phyloP scores from a whole-genome alignment of 208 protist species.

The Leptomonas seymouri region DNA sequence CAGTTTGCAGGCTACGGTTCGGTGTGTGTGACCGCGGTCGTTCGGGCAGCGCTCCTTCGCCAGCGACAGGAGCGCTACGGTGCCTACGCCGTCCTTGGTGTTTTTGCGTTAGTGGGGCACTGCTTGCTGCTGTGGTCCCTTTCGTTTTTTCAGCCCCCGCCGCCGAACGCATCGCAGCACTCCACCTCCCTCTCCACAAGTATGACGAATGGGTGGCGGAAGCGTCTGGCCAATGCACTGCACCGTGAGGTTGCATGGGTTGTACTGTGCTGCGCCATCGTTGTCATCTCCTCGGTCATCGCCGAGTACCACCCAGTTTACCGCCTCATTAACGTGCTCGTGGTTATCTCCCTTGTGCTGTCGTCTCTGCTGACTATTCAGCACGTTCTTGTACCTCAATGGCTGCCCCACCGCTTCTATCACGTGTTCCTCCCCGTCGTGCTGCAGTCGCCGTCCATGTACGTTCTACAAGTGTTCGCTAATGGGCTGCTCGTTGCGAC shows the following conservation, averaged over 20 bases:
- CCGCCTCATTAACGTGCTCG: constrained; percentile 34
- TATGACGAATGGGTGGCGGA: constrained; percentile 27
- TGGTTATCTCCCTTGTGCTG: constrained; percentile 28
- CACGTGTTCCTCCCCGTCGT: constrained; percentile 51
- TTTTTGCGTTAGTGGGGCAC: constrained; percentile 42
- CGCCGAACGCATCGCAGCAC: neutral
- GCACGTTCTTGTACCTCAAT: constrained; percentile 23
- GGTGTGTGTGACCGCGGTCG: constrained; percentile 30
- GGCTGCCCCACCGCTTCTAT: constrained; percentile 27
- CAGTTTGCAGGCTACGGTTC: constrained; percentile 63
- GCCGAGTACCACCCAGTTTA: constrained; percentile 46
- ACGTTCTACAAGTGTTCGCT: constrained; percentile 52
- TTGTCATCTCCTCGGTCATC: constrained; percentile 41
- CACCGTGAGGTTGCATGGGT: constrained; percentile 38
- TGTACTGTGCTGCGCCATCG: constrained; percentile 35
- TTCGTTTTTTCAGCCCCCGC: constrained; percentile 55
- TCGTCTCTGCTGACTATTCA: constrained; percentile 30
- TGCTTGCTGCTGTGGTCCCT: constrained; percentile 62
- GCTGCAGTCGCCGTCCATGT: constrained; percentile 30
- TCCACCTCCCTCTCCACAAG: neutral
- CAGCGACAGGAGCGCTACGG: constrained; percentile 50
- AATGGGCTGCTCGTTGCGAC: constrained; percentile 39
- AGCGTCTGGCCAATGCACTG: constrained; percentile 11
- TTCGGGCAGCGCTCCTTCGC: constrained; percentile 43
- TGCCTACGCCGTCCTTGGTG: constrained; percentile 54